Conservation (phyloP, 2,329 filamentous ascomycete species). For the Catunica adiposa region DNA sequence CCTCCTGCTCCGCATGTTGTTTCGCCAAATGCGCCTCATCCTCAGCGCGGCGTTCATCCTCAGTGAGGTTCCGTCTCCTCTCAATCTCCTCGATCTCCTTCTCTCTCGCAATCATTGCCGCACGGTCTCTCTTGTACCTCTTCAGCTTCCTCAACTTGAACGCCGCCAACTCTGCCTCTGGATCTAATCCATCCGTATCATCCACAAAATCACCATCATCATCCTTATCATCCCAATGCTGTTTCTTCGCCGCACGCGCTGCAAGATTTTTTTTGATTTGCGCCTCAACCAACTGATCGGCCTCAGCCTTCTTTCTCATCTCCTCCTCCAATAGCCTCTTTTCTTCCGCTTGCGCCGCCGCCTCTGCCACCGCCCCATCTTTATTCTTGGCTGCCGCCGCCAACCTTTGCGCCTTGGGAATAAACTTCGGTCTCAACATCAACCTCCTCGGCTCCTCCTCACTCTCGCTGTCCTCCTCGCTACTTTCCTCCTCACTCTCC, state of each 20-base stretch:
- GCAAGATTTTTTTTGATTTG: slow-evolving; percentile 71
- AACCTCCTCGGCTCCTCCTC: slow-evolving; percentile 39
- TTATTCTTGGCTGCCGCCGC: slow-evolving; percentile 17
- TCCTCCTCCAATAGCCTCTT: slow-evolving; percentile 32
- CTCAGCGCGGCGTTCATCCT: slow-evolving; percentile 71
- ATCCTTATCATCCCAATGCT: slow-evolving; percentile 68
- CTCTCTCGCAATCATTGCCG: slow-evolving; percentile 70
- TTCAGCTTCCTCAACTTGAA: slow-evolving; percentile 89
- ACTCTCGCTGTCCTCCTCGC: slow-evolving; percentile 36
- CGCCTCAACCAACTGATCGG: slow-evolving; percentile 70
- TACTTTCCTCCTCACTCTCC: slow-evolving; percentile 27
- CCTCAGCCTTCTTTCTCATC: slow-evolving; percentile 49
- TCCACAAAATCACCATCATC: slow-evolving; percentile 62
- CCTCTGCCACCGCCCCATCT: neutral
- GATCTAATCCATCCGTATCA: slow-evolving; percentile 74
- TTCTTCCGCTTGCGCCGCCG: slow-evolving; percentile 21
- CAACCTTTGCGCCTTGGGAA: slow-evolving; percentile 39
- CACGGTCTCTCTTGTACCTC: slow-evolving; percentile 72
- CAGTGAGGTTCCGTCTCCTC: slow-evolving; percentile 68
- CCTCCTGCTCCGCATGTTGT: slow-evolving; percentile 66
- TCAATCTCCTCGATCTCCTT: slow-evolving; percentile 79
- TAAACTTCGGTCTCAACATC: slow-evolving; percentile 47
- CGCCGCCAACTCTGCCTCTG: slow-evolving; percentile 72
- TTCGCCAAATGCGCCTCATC: slow-evolving; percentile 61
- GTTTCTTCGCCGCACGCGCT: slow-evolving; percentile 57